These are phyloP conservation scores for Penicillium sp. DNA, from an alignment of 2,329 filamentous ascomycete species.

Conservation along the genomic window DNA sequence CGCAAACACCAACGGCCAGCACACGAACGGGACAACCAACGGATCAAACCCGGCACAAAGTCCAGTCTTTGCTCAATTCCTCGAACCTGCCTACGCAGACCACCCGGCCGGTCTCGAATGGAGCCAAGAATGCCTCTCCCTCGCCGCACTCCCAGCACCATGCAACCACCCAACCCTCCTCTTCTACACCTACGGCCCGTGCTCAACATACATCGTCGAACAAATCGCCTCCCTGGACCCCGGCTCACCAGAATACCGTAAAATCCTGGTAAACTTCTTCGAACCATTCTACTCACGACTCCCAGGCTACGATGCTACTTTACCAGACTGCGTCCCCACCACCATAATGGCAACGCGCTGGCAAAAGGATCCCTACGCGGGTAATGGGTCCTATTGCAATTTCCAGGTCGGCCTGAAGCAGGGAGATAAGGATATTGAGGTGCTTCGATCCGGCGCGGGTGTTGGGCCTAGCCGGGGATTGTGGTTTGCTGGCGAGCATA, in stretches of 20 bases:
- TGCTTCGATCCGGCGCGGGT: slow-evolving; percentile 54
- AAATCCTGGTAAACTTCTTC: slow-evolving; percentile 67
- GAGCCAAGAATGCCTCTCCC: slow-evolving; percentile 76
- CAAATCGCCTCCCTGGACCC: slow-evolving; percentile 31
- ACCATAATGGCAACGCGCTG: slow-evolving; percentile 72
- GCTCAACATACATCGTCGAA: slow-evolving; percentile 42
- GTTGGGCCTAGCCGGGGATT: slow-evolving; percentile 60
- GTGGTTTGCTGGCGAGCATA: slow-evolving; percentile 91
- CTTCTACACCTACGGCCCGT: slow-evolving; percentile 63
- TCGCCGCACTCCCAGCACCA: slow-evolving; percentile 63
- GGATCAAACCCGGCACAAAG: slow-evolving; percentile 24
- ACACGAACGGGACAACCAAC: not conserved
- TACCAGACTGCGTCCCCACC: slow-evolving; percentile 62
- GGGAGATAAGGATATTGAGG: slow-evolving; percentile 71
- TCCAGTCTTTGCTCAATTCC: slow-evolving; percentile 75
- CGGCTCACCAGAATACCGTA: slow-evolving; percentile 52
- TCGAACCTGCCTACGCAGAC: slow-evolving; percentile 67
- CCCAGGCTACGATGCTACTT: slow-evolving; percentile 62
- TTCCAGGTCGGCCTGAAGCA: slow-evolving; percentile 74
- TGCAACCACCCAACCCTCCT: slow-evolving; percentile 76
- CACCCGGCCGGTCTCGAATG: slow-evolving; percentile 65
- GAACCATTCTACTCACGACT: slow-evolving; percentile 75
- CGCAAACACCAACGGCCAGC: not conserved
- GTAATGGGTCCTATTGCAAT: slow-evolving; percentile 81
- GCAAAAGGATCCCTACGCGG: slow-evolving; percentile 76